Evolutionary conservation across 148 eudicot genomes (phyloP).

Genomic region (Gaultheria prostrata): DNA sequence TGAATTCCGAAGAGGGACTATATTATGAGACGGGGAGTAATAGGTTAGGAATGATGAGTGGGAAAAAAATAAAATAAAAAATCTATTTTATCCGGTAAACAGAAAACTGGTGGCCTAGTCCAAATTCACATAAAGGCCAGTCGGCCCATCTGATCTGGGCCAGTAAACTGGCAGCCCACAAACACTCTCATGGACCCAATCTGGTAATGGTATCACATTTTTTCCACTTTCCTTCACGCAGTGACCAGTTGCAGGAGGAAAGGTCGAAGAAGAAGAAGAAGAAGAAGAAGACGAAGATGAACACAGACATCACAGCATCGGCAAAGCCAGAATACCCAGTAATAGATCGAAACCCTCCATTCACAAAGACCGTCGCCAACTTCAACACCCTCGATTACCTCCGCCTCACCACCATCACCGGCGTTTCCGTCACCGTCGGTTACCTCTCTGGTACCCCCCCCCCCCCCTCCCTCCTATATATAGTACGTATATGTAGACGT

Average conservation of each 20-base stretch:
- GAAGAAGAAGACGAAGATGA: slow-evolving; percentile 30
- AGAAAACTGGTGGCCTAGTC: no score
- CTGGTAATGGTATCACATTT: not conserved
- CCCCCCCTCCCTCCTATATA: not conserved
- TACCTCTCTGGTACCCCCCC: slow-evolving; percentile 4
- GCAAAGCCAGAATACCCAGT: slow-evolving; percentile 85
- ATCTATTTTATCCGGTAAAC: no score
- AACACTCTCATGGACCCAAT: not conserved
- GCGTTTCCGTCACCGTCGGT: slow-evolving; percentile 48
- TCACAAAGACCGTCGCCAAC: slow-evolving; percentile 79
- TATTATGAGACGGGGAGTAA: no score
- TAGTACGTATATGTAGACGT: no score
- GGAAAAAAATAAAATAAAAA: no score
- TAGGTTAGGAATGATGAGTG: no score
- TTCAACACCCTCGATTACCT: slow-evolving; percentile 44
- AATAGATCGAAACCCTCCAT: slow-evolving; percentile 89
- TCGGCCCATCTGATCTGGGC: not conserved
- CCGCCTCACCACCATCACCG: slow-evolving; percentile 82
- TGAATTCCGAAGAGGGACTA: no score
- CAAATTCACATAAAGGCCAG: not conserved
- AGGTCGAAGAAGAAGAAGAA: slow-evolving; percentile 37
- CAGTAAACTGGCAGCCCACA: not conserved
- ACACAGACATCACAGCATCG: slow-evolving; percentile 47
- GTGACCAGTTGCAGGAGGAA: not conserved
- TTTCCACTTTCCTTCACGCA: not conserved